Percentiles rank a stretch among this genome's conserved stretches.
These are phyloP conservation scores for Sphaceloma murrayae DNA, from an alignment of 2,329 filamentous ascomycete genomes.

Conservation along the genomic window DNA sequence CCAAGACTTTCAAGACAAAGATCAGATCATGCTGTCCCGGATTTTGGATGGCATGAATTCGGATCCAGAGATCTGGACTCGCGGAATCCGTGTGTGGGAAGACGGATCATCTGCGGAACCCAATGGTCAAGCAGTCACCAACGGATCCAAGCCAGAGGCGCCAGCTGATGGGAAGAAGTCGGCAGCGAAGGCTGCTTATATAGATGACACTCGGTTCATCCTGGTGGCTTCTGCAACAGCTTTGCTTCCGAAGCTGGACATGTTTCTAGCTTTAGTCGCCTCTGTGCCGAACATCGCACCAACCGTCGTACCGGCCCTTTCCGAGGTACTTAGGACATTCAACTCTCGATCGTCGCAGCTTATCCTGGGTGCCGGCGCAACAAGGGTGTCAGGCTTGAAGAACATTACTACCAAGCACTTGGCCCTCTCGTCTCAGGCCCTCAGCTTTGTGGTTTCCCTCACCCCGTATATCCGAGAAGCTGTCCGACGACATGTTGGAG, in stretches of 20 bases:
- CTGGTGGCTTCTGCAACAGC: slow-evolving; percentile 74
- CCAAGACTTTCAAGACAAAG: slow-evolving; percentile 60
- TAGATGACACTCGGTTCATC: slow-evolving; percentile 78
- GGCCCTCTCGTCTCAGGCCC: slow-evolving; percentile 77
- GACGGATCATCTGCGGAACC: slow-evolving; percentile 25
- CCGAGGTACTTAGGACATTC: slow-evolving; percentile 85
- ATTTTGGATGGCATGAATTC: slow-evolving; percentile 62
- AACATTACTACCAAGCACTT: slow-evolving; percentile 96
- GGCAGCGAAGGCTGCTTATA: slow-evolving; percentile 46
- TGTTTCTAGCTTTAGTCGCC: slow-evolving; percentile 72
- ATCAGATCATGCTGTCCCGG: slow-evolving; percentile 50
- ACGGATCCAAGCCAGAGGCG: slow-evolving; percentile 25
- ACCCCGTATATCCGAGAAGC: slow-evolving; percentile 89
- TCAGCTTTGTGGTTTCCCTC: slow-evolving; percentile 77
- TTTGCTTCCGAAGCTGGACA: slow-evolving; percentile 70
- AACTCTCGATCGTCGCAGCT: slow-evolving; percentile 95
- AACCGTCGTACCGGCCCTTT: slow-evolving; percentile 67
- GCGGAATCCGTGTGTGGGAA: slow-evolving; percentile 47
- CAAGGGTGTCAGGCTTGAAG: slow-evolving; percentile 75
- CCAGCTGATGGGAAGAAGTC: slow-evolving; percentile 21
- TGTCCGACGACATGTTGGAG: slow-evolving; percentile 61
- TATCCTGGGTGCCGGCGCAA: slow-evolving; percentile 89
- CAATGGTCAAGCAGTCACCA: slow-evolving; percentile 27
- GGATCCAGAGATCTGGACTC: slow-evolving; percentile 58
- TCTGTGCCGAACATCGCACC: slow-evolving; percentile 82